Conservation (phyloP, 441 rosid genomes). For the Adansonia grandidieri region DNA sequence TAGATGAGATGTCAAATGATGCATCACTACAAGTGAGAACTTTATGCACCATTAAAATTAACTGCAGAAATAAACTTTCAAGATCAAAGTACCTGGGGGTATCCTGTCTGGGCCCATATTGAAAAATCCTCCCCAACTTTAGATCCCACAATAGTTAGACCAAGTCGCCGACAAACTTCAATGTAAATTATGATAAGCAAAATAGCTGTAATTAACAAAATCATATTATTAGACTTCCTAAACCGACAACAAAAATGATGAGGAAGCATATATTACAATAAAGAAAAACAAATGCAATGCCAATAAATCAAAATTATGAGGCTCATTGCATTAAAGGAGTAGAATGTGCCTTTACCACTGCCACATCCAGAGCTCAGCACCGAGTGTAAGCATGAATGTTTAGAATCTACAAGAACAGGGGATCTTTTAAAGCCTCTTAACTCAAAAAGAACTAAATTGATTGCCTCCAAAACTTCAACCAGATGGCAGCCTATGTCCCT, state of each 20-base stretch:
- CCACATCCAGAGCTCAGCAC: slow-evolving; percentile 71
- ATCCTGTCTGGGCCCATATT: slow-evolving; percentile 82
- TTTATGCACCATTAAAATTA: not conserved
- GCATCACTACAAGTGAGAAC: slow-evolving; percentile 1
- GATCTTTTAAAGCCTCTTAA: slow-evolving; percentile 79
- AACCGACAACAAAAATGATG: not conserved
- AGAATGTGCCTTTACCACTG: slow-evolving; percentile 58
- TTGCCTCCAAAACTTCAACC: slow-evolving; percentile 78
- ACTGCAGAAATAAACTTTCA: slow-evolving; percentile 12
- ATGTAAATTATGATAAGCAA: slow-evolving; percentile 88
- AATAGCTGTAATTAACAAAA: slow-evolving; percentile 59
- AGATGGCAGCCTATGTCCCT: slow-evolving; percentile 81
- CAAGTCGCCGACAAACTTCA: slow-evolving; percentile 82
- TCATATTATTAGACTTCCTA: slow-evolving; percentile 21
- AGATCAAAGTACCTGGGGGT: slow-evolving; percentile 62
- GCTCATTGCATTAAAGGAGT: slow-evolving; percentile 26
- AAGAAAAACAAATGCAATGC: not conserved
- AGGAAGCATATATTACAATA: slow-evolving; percentile 22
- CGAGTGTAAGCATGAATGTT: slow-evolving; percentile 71
- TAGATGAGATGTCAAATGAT: slow-evolving; percentile 2
- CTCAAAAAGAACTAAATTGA: slow-evolving; percentile 77
- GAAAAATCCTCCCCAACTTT: slow-evolving; percentile 90
- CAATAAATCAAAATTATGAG: not conserved
- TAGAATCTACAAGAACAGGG: slow-evolving; percentile 61
- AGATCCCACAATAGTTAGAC: slow-evolving; percentile 82